Percentiles rank a stretch among this genome's conserved stretches.
phyloP scores from a whole-genome alignment of 805 yeast genomes.

The Ogataea nonfermentans region DNA sequence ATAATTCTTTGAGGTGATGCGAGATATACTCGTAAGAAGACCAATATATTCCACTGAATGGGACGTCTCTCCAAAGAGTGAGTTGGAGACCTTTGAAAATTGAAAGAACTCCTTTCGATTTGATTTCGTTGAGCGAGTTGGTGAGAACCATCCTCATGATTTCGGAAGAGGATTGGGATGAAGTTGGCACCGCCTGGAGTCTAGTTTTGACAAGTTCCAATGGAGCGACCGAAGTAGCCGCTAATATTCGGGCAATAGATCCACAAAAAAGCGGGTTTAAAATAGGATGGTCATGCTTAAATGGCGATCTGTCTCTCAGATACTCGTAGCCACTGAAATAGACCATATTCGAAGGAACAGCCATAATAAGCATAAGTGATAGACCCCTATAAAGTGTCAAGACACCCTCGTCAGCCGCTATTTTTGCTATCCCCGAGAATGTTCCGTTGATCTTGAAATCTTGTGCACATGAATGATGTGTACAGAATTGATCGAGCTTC shows the following conservation, averaged over 20 bases:
- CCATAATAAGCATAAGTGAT: slow-evolving; percentile 78
- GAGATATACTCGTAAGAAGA: slow-evolving; percentile 65
- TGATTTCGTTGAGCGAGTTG: slow-evolving; percentile 41
- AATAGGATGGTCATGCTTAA: slow-evolving; percentile 35
- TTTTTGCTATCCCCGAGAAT: slow-evolving; percentile 65
- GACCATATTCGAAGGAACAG: slow-evolving; percentile 88
- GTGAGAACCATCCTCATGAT: slow-evolving; percentile 46
- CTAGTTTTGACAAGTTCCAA: slow-evolving; percentile 84
- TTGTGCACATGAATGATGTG: slow-evolving; percentile 40
- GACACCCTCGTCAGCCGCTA: slow-evolving; percentile 71
- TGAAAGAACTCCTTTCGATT: slow-evolving; percentile 55
- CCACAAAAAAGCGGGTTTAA: slow-evolving; percentile 85
- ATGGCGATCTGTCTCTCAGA: slow-evolving; percentile 70
- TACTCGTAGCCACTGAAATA: slow-evolving; percentile 93
- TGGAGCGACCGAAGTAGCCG: slow-evolving; percentile 86
- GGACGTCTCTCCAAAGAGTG: slow-evolving; percentile 96
- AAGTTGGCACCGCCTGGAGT: slow-evolving; percentile 79
- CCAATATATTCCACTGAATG: slow-evolving; percentile 96
- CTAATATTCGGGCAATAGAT: slow-evolving; percentile 71
- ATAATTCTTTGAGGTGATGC: slow-evolving; percentile 29
- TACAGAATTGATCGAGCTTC: slow-evolving; percentile 36
- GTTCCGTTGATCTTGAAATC: slow-evolving; percentile 58
- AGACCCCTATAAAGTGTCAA: slow-evolving; percentile 86
- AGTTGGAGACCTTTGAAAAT: slow-evolving; percentile 82
- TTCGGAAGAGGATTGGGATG: slow-evolving; percentile 34